phyloP scores from a whole-genome alignment of 108 stramenopile species.

The Cyclostephanos tholiformis region DNA sequence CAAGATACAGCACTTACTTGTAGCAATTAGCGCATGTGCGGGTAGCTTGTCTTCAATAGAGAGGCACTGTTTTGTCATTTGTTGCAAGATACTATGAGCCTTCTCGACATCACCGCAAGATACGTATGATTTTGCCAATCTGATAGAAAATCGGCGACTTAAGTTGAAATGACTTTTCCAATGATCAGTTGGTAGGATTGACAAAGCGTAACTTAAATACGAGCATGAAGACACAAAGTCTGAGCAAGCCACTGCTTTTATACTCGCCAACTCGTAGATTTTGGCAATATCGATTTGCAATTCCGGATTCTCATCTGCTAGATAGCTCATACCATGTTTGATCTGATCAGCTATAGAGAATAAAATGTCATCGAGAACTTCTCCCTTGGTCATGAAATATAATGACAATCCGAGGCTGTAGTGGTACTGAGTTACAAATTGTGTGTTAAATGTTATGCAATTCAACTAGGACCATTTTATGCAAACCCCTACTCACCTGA shows the following conservation, averaged over 20 bases:
- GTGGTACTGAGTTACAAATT: too few relatives aligned
- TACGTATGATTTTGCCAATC: slow-evolving; percentile 8
- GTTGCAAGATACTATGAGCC: slow-evolving; percentile 6
- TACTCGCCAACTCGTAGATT: slow-evolving; percentile 29
- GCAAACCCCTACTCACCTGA: too few relatives aligned
- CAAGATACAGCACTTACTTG: background rate
- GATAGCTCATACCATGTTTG: slow-evolving; percentile 7
- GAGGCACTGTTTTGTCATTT: slow-evolving; percentile 7
- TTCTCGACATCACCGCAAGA: slow-evolving; percentile 23
- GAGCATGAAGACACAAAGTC: slow-evolving; percentile 28
- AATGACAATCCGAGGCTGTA: too few relatives aligned
- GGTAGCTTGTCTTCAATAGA: slow-evolving; percentile 30
- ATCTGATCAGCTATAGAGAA: slow-evolving; percentile 6
- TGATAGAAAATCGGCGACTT: slow-evolving; percentile 3
- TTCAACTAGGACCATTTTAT: too few relatives aligned
- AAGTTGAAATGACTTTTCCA: slow-evolving; percentile 27
- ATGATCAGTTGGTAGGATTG: slow-evolving; percentile 9
- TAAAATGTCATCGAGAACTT: background rate
- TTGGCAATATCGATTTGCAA: slow-evolving; percentile 17
- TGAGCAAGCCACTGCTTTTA: slow-evolving; percentile 30
- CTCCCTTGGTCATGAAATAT: background rate
- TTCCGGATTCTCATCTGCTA: slow-evolving; percentile 11
- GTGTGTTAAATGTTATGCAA: too few relatives aligned
- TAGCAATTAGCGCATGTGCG: slow-evolving; percentile 15
- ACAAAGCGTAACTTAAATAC: slow-evolving; percentile 13